Base-by-base conservation (phyloP, 169 alveolate species). In the Cyclospora cayetanensis region DNA sequence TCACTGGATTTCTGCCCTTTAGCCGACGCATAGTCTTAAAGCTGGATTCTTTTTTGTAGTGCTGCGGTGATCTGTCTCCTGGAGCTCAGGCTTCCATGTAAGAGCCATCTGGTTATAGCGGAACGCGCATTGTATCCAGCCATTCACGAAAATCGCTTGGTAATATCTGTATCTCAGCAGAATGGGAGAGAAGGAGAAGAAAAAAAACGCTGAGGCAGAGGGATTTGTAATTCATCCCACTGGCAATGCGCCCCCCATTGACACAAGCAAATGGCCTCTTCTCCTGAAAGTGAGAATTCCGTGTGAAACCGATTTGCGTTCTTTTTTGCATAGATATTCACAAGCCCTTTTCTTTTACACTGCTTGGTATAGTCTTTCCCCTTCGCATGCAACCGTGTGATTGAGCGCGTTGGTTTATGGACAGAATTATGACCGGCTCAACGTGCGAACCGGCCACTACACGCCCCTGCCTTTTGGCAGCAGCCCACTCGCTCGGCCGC, bases 401-500 rank as follows among this genome's bases (percentile, higher is more conserved):
- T 1, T 7, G 34, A 5, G 92, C 31, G 7, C 11, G 11, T 11
- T 25, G n/a, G 72, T 29, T n/a, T 15, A 80, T 92, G 91, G 25
- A 80, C 97, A 98, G 98, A 98, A 98, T 93, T 98, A 97, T 93
- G 99, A 98, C 93, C 97, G 96, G 91, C 95, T 99, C 96, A 97
- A 98, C 95, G 98, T 98, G 9, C 95, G 99, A 80, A 97, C 99
- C 2, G 98, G 99, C 46, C 99, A 99, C 95, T 99, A 98, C 96
- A 99, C 99, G 27, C 99, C 99, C 35, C 97, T 99, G 79, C 99
- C 99, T 68, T 96, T 97, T 93, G 99, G 99, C 43, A 96, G 98
- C 95, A 98, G 99, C 31, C 99, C 99, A 1, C 96, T 98, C 43
- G 96, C 98, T 87, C 95, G 99, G 29, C 98, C 98, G 43, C 89